Evolutionary conservation across 139 green algal genomes (phyloP).

Genomic region (Raphidocelis subcapitata): DNA sequence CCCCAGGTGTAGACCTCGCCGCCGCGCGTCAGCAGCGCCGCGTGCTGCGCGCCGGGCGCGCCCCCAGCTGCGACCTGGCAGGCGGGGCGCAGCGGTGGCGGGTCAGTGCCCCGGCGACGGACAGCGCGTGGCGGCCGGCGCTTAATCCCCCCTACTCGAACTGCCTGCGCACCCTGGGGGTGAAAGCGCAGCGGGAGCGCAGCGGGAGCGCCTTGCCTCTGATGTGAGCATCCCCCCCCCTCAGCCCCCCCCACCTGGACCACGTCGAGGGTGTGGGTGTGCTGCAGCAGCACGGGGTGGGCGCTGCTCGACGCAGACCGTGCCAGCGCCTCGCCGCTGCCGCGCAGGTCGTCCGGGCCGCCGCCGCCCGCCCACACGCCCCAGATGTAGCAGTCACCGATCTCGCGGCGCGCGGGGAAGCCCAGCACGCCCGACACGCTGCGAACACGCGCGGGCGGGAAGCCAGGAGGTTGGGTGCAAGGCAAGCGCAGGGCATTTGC

Average conservation of each 20-base stretch:
- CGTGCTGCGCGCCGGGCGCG: conserved; percentile 69
- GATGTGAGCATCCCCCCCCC: no score
- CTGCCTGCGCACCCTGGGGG: no score
- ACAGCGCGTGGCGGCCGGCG: conserved; percentile 61
- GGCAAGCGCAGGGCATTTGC: no score
- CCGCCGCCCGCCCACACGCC: conserved; percentile 25
- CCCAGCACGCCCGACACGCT: conserved; percentile 26
- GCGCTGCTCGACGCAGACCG: neutral
- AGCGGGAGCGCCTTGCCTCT: no score
- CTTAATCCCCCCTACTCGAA: conserved; percentile 24
- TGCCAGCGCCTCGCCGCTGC: no score
- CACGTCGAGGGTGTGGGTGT: conserved; percentile 60
- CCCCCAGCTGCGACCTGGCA: conserved; percentile 73
- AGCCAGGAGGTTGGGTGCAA: no score
- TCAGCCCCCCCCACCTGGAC: no score
- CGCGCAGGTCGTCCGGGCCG: no score
- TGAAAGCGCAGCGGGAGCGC: no score
- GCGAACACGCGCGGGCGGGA: no score
- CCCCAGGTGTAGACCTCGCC: conserved; percentile 81
- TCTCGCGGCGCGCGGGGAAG: conserved; percentile 40
- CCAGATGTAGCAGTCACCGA: conserved; percentile 75
- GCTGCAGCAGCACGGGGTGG: conserved; percentile 43
- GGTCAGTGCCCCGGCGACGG: conserved; percentile 29
- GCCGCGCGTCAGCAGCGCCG: conserved; percentile 50
- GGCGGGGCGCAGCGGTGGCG: no score